Percentiles rank a stretch among this genome's conserved stretches.
Evolutionary conservation across 2,329 filamentous ascomycete genomes (phyloP).

Genomic region (Cladorrhinum sp.): DNA sequence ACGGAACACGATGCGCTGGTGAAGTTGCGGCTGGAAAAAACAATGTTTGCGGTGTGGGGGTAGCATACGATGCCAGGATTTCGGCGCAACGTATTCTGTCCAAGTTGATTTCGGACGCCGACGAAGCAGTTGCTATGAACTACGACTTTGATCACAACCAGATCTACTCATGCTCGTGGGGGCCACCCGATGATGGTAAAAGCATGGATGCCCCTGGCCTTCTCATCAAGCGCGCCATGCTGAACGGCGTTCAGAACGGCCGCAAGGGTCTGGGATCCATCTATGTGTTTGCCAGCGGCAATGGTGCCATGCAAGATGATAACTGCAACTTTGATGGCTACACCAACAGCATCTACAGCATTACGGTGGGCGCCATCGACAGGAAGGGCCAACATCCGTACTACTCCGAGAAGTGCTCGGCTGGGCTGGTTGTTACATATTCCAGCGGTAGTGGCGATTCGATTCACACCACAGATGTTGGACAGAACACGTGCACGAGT

Average conservation of each 20-base stretch:
- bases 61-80: conserved; percentile 88
- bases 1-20: conserved; percentile 92
- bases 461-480: conserved; percentile 96
- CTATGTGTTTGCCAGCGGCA: conserved; percentile 95
- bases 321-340: conserved; percentile 99
- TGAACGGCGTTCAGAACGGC: conserved; percentile 87
- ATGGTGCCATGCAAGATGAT: conserved; percentile 81
- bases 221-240: conserved; percentile 84
- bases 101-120: conserved; percentile 83
- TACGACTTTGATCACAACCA: conserved; percentile 89
- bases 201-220: conserved; percentile 94
- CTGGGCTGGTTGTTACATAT: conserved; percentile 92
- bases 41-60: conserved; percentile 89
- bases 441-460: conserved; percentile 85
- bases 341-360: conserved; percentile 98
- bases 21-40: conserved; percentile 92
- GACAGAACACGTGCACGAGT: conserved; percentile 71
- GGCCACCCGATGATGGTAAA: conserved; percentile 85
- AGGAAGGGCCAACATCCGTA: conserved; percentile 84
- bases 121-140: conserved; percentile 90
- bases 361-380: conserved; percentile 92
- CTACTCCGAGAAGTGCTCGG: conserved; percentile 95
- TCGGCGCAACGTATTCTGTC: conserved; percentile 91
- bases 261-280: conserved; percentile 81
- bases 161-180: conserved; percentile 99